Evolutionary conservation across 495 filamentous ascomycete species (phyloP).

Genomic region (Paragyromitra xinjiangensis): DNA sequence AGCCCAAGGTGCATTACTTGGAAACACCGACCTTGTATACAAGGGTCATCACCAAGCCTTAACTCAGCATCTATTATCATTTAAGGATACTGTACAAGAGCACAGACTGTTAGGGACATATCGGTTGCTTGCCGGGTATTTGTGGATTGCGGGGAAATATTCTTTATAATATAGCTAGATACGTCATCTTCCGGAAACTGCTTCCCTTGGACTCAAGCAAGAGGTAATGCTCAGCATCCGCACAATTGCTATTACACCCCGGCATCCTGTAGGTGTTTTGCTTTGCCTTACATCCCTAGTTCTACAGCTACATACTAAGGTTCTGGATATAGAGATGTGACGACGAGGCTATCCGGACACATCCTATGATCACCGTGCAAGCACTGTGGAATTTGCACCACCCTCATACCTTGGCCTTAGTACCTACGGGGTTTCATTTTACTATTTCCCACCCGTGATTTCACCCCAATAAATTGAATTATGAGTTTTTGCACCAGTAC

Average conservation of each 20-base stretch:
- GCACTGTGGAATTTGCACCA: too few relatives aligned
- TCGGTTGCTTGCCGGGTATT: too few relatives aligned
- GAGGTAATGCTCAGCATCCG: not conserved
- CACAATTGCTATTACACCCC: not conserved
- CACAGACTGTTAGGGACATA: not conserved
- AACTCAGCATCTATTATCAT: not conserved
- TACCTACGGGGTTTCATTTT: too few relatives aligned
- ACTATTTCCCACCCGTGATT: too few relatives aligned
- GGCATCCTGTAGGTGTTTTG: not conserved
- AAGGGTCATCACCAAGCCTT: not conserved
- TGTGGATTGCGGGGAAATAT: conserved; percentile 19
- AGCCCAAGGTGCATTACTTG: not conserved
- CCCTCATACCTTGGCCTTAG: too few relatives aligned
- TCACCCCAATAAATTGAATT: too few relatives aligned
- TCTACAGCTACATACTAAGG: too few relatives aligned
- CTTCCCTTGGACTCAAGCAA: not conserved
- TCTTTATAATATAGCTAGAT: not conserved
- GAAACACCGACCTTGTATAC: not conserved
- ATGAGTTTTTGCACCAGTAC: too few relatives aligned
- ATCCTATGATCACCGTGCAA: too few relatives aligned
- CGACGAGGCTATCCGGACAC: too few relatives aligned
- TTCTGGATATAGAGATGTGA: not conserved
- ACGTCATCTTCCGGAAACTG: not conserved
- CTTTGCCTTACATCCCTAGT: not conserved
- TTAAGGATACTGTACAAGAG: not conserved